Conservation (phyloP, 371 early-diverging fungal genomes). For the Capillidium heterosporum region DNA sequence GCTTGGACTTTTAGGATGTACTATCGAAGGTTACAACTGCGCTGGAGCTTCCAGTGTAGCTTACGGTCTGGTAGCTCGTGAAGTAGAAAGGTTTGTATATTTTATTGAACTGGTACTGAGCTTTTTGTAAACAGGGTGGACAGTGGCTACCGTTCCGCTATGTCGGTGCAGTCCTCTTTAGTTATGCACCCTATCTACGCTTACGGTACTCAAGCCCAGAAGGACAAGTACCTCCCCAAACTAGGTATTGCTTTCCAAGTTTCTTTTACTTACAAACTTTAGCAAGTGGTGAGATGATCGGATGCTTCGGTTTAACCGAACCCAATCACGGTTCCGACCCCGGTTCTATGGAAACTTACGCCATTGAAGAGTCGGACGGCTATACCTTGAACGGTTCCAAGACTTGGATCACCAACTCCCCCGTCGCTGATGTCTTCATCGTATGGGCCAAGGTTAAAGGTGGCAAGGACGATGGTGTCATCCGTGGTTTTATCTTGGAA, state of each 20-base stretch:
- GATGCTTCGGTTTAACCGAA: constrained; percentile 92
- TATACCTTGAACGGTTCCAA: constrained; percentile 83
- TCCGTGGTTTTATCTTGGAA: constrained; percentile 90
- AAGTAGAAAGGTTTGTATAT: constrained; percentile 62
- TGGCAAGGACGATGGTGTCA: constrained; percentile 54
- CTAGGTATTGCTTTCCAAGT: constrained; percentile 30
- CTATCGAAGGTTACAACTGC: constrained; percentile 92
- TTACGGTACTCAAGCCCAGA: constrained; percentile 81
- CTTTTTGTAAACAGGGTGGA: constrained; percentile 44
- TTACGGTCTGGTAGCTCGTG: constrained; percentile 90
- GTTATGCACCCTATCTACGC: constrained; percentile 96
- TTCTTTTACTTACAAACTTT: neutral
- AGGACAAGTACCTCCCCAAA: constrained; percentile 78
- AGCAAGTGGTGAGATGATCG: constrained; percentile 80
- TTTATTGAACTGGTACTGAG: neutral
- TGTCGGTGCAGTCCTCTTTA: constrained; percentile 94
- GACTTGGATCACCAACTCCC: constrained; percentile 98
- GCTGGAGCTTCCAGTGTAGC: constrained; percentile 94
- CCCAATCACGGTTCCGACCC: constrained; percentile 98
- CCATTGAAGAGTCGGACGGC: constrained; percentile 43
- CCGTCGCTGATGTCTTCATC: constrained; percentile 93
- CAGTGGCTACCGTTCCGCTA: constrained; percentile 91
- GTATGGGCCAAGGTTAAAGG: constrained; percentile 82
- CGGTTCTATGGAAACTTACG: constrained; percentile 81
- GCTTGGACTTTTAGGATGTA: constrained; percentile 84